Base-by-base conservation (phyloP, 495 filamentous ascomycete genomes). In the Podospora didyma region DNA sequence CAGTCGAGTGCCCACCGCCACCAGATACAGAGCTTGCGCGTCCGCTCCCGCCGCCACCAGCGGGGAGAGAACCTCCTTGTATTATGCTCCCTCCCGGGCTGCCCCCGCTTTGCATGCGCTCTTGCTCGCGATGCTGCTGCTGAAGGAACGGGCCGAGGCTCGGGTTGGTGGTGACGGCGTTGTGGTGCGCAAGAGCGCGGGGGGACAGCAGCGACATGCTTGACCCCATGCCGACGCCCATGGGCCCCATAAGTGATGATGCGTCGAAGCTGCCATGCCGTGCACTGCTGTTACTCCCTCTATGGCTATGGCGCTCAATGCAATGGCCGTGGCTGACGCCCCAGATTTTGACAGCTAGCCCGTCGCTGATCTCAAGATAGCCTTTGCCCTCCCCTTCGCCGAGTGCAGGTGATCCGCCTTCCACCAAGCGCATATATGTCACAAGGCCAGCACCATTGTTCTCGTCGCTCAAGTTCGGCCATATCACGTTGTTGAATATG, bases 401-500 rank as follows among this genome's bases (percentile, higher is more conserved):
- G 16, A 95, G 75, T 7, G 87, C 84, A 11, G 86, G 82, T 46
- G 90, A 90, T 11, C 91, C 92, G n/a, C 90, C 92, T 64, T 96
- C 90, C 2, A 86, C 82, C 20, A 98, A 74, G 23, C 94, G 84
- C 69, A 90, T 88, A 61, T 96, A 97, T 9, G 90, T 96, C 26
- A 97, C 82, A 6, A 98, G 75, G 2, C 95, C 95, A 22, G 91
- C 90, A 14, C 95, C 94, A 28, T 90, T 90, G 68, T 96, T 92
- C 74, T 98, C 95, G 70, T 97, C 92, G 0, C 91, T 94, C 34
- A 98, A 75, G 61, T 98, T 98, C 0, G 94, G 94, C 95, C 95
- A 98, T 50, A 98, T 95, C 45, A 97, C 71, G 65, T 96, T 92
- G 73, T 98, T 98, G 76, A 97, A 98, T 54, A 98, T 88, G 70